Conservation (phyloP, 2,329 filamentous ascomycete species). For the Paracorniculantispora psalliotae region DNA sequence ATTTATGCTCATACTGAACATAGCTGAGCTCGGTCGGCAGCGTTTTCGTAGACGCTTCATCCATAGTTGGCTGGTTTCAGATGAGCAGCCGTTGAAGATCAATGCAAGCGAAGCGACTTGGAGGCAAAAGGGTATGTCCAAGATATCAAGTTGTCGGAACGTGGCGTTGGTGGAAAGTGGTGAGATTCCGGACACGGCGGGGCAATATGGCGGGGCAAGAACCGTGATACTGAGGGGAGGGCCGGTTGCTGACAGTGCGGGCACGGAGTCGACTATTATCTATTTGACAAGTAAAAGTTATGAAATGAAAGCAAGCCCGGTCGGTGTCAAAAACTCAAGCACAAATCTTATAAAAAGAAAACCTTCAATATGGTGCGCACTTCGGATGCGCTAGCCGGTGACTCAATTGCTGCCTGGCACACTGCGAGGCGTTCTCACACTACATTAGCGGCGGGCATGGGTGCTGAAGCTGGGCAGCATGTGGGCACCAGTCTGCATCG, state of each 20-base stretch:
- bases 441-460: background rate
- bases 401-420: slow-evolving; percentile 8
- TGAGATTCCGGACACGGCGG: slow-evolving; percentile 7
- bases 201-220: slow-evolving; percentile 8
- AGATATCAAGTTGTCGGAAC: background rate
- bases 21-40: slow-evolving; percentile 49
- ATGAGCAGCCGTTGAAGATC: background rate
- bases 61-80: slow-evolving; percentile 21
- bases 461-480: background rate
- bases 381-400: background rate
- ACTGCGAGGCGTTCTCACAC: background rate
- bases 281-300: background rate
- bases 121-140: background rate
- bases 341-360: background rate
- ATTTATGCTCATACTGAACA: slow-evolving; percentile 56
- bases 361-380: background rate
- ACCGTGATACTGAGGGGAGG: background rate
- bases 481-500: background rate
- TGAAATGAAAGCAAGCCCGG: background rate
- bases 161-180: slow-evolving; percentile 2
- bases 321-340: background rate
- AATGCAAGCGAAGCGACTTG: too few species aligned
- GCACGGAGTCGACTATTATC: background rate
- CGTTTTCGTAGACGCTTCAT: slow-evolving; percentile 26
- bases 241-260: background rate